phyloP scores from a whole-genome alignment of 2,329 filamentous ascomycete species.

The Chaetomium sp. region DNA sequence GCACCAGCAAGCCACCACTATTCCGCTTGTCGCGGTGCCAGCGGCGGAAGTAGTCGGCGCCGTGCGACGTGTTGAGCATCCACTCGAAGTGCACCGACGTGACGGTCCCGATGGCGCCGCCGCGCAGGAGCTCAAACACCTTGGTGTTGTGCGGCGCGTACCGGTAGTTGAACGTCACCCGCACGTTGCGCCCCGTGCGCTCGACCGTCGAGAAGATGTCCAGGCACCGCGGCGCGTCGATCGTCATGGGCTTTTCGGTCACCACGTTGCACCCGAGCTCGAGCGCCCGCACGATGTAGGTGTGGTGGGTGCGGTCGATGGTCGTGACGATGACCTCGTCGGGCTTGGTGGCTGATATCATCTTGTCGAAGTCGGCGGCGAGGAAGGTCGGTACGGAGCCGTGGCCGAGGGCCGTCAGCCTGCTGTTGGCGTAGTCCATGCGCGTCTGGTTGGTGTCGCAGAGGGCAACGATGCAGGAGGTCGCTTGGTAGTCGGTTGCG shows the following conservation, averaged over 20 bases:
- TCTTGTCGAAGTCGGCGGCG: constrained; percentile 58
- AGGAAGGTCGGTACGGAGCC: constrained; percentile 55
- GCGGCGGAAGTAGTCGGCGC: constrained; percentile 64
- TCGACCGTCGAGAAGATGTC: constrained; percentile 59
- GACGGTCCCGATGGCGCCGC: constrained; percentile 58
- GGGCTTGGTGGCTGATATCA: constrained; percentile 58
- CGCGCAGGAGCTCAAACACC: constrained; percentile 55
- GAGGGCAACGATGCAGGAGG: constrained; percentile 56
- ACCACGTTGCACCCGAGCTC: constrained; percentile 62
- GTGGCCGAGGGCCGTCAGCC: constrained; percentile 51
- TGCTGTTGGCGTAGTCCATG: constrained; percentile 57
- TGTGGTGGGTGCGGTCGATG: constrained; percentile 63
- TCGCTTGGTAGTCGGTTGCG: constrained; percentile 52
- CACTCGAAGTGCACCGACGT: constrained; percentile 64
- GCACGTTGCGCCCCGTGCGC: constrained; percentile 51
- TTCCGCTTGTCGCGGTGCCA: constrained; percentile 65
- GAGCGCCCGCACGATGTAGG: constrained; percentile 61
- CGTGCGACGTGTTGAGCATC: constrained; percentile 64
- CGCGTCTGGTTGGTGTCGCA: constrained; percentile 64
- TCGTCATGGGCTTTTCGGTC: constrained; percentile 68
- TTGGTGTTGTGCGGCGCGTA: constrained; percentile 68
- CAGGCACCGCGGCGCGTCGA: constrained; percentile 57
- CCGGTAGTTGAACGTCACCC: constrained; percentile 66
- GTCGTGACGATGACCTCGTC: constrained; percentile 66
- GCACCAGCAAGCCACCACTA: constrained; percentile 60